Conservation (phyloP, 2,329 filamentous ascomycete genomes). For the Cucurbitaria berberidis region DNA sequence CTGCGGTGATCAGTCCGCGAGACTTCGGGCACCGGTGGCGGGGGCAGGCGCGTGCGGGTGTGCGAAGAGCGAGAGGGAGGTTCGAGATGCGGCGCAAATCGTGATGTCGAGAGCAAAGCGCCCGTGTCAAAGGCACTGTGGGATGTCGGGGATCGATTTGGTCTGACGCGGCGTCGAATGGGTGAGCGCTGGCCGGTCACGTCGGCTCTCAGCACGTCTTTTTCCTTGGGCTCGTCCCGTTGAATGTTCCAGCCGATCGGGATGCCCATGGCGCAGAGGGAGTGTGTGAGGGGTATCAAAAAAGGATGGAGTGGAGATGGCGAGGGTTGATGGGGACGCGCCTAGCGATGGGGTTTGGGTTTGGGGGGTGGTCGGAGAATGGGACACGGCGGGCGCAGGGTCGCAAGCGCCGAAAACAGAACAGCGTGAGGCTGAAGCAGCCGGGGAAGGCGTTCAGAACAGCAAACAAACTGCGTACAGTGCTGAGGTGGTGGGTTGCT, state of each 20-base stretch:
- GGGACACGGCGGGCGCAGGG: slow-evolving; percentile 8
- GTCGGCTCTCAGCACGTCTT: slow-evolving; percentile 58
- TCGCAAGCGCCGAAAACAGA: slow-evolving; percentile 15
- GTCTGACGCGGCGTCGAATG: slow-evolving; percentile 60
- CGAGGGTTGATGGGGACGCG: slow-evolving; percentile 33
- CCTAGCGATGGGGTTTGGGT: slow-evolving; percentile 24
- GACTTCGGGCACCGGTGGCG: slow-evolving; percentile 45
- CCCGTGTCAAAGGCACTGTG: slow-evolving; percentile 23
- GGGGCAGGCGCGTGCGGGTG: slow-evolving; percentile 30
- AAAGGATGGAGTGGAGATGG: slow-evolving; percentile 19
- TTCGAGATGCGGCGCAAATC: slow-evolving; percentile 18
- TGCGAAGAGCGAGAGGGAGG: slow-evolving; percentile 23
- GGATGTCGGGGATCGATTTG: slow-evolving; percentile 29
- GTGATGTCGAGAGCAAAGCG: slow-evolving; percentile 20
- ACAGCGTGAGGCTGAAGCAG: slow-evolving; percentile 32
- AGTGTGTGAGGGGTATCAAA: slow-evolving; percentile 20
- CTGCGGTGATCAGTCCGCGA: slow-evolving; percentile 23
- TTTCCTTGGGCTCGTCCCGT: slow-evolving; percentile 55
- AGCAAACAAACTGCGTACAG: too few species aligned
- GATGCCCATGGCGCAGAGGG: slow-evolving; percentile 53
- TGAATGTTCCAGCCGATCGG: slow-evolving; percentile 57
- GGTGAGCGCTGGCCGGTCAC: slow-evolving; percentile 61
- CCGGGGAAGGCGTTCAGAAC: slow-evolving; percentile 9
- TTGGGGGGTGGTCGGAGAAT: slow-evolving; percentile 24
- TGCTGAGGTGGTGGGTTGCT: too few species aligned